Evolutionary conservation across 148 eudicot genomes (phyloP).

Genomic region (Cornus controversa): DNA sequence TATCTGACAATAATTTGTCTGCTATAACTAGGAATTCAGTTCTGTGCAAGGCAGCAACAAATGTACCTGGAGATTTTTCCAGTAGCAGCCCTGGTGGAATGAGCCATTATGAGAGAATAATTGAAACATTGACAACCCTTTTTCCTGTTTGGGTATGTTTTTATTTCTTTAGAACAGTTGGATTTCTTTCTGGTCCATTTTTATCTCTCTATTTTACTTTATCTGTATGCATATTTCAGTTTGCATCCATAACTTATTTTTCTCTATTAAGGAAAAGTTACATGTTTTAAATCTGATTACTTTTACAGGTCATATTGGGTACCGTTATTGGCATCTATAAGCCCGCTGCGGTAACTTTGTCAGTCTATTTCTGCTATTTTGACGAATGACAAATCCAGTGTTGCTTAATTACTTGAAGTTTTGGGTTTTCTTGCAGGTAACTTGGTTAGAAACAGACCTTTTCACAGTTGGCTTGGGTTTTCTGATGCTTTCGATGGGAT

Average conservation of each 20-base stretch:
- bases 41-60: constrained; percentile 77
- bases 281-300: constrained; percentile 4
- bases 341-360: constrained; percentile 70
- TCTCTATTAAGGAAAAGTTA: neutral
- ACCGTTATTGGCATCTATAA: constrained; percentile 88
- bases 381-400: neutral
- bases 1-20: constrained; percentile 2
- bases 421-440: constrained; percentile 57
- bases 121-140: constrained; percentile 91
- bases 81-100: constrained; percentile 41
- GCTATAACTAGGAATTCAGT: constrained; percentile 47
- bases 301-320: constrained; percentile 78
- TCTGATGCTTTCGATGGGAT: constrained; percentile 99
- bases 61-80: constrained; percentile 75
- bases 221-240: neutral
- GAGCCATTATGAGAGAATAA: constrained; percentile 79
- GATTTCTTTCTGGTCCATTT: constrained; percentile 1
- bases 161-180: constrained; percentile 11
- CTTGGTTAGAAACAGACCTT: constrained; percentile 94
- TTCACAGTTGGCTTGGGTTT: constrained; percentile 95
- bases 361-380: neutral
- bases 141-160: constrained; percentile 93
- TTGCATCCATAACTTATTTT: neutral
- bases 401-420: constrained; percentile 1
- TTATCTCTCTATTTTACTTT: neutral